A percentile compares a stretch with the other conserved stretches of the same genome.
Evolutionary conservation across 768 basidiomycete genomes (phyloP).

Genomic region (Lactifluus subvellereus): DNA sequence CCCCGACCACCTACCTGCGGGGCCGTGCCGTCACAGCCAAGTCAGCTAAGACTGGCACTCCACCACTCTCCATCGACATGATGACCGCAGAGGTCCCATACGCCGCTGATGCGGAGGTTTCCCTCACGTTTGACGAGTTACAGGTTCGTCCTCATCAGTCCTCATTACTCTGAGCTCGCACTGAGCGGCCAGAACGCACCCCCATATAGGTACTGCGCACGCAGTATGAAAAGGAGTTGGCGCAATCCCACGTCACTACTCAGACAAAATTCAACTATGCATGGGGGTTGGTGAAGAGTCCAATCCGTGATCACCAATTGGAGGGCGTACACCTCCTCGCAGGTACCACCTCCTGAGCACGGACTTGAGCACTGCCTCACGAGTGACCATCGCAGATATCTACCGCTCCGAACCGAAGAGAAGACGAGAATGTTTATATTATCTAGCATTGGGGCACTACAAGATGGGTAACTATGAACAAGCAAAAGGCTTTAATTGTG

Average conservation of each 20-base stretch:
- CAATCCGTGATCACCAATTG: conserved; percentile 75
- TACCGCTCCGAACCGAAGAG: conserved; percentile 83
- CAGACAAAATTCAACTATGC: conserved; percentile 98
- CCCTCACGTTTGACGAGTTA: conserved; percentile 83
- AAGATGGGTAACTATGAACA: conserved; percentile 95
- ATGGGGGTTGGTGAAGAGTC: conserved; percentile 95
- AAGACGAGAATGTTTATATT: conserved; percentile 93
- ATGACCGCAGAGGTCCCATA: conserved; percentile 88
- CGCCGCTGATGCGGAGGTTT: conserved; percentile 90
- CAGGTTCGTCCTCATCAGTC: conserved; percentile 46
- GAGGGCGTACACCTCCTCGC: conserved; percentile 89
- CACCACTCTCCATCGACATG: neutral
- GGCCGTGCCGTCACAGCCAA: neutral
- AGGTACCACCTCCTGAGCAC: conserved; percentile 42
- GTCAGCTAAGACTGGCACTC: neutral
- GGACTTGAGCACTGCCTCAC: neutral
- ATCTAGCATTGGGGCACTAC: conserved; percentile 92
- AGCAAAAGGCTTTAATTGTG: conserved; percentile 89
- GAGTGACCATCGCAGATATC: conserved; percentile 52
- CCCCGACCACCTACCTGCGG: conserved; percentile 7
- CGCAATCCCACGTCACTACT: conserved; percentile 77
- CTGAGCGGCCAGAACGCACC: neutral
- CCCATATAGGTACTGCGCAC: conserved; percentile 64
- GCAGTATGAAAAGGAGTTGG: conserved; percentile 86
- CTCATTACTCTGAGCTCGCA: neutral